Percentiles rank a stretch among this genome's conserved stretches.
Conservation (phyloP, 1,284 basidiomycete species). For the Paramarasmius palmivorus region DNA sequence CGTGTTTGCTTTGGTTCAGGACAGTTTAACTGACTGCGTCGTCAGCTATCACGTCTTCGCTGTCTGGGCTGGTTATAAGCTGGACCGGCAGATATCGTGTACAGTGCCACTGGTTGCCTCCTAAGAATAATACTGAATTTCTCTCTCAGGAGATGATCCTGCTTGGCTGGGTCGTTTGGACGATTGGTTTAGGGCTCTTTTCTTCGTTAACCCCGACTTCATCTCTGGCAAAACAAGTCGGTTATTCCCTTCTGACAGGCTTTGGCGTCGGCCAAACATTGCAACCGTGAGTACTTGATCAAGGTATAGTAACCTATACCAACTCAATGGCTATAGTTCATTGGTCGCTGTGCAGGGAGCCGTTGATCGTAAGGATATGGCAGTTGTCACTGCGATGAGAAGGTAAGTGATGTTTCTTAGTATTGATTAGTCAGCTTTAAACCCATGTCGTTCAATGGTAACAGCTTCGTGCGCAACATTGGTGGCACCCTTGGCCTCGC, state of each 20-base stretch:
- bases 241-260: conserved; percentile 23
- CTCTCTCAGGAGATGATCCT: conserved; percentile 21
- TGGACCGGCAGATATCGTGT: conserved; percentile 23
- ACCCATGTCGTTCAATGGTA: not conserved
- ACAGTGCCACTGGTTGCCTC: not conserved
- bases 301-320: not conserved
- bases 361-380: conserved; percentile 24
- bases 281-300: conserved; percentile 11
- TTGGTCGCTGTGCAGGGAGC: conserved; percentile 23
- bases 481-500: conserved; percentile 24
- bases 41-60: conserved; percentile 15
- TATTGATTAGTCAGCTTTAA: not conserved
- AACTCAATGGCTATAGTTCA: conserved; percentile 1
- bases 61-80: conserved; percentile 19
- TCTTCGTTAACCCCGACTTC: conserved; percentile 18
- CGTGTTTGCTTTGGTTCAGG: not conserved
- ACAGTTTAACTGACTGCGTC: not conserved
- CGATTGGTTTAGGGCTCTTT: conserved; percentile 21
- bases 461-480: conserved; percentile 22
- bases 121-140: not conserved
- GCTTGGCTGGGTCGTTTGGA: conserved; percentile 23
- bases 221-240: conserved; percentile 19
- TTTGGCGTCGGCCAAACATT: conserved; percentile 25
- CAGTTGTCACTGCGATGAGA: conserved; percentile 22
- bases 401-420: conserved; percentile 9